A percentile compares a stretch with the other conserved stretches of the same genome.
phyloP scores from a whole-genome alignment of 495 filamentous ascomycete genomes.

The Parmelia sp. region DNA sequence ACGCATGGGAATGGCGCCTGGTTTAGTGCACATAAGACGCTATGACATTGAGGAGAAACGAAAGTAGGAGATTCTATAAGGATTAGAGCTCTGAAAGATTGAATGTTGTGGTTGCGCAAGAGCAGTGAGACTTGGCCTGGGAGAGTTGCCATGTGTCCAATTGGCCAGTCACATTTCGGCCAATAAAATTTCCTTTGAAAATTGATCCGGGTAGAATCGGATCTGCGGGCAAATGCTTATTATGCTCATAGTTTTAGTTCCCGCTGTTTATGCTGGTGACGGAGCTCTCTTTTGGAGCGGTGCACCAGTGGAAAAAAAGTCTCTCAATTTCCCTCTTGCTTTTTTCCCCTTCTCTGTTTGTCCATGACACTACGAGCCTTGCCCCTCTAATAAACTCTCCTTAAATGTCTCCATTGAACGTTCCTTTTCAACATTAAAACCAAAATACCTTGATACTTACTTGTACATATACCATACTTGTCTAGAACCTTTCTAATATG shows the following conservation, averaged over 20 bases:
- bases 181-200: too few relatives aligned
- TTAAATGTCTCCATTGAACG: slow-evolving; percentile 1
- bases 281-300: slow-evolving; percentile 2
- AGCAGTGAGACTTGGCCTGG: too few relatives aligned
- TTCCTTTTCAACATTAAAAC: not conserved
- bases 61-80: not conserved
- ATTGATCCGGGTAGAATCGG: slow-evolving; percentile 12
- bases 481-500: slow-evolving; percentile 10
- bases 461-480: slow-evolving; percentile 9
- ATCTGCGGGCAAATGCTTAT: slow-evolving; percentile 6
- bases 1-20: not conserved
- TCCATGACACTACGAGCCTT: not conserved
- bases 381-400: slow-evolving; percentile 7
- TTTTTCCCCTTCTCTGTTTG: not conserved
- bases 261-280: slow-evolving; percentile 9
- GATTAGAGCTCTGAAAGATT: not conserved
- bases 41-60: not conserved
- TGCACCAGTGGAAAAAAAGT: not conserved
- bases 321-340: not conserved
- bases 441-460: not conserved
- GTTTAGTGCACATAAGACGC: not conserved
- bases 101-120: not conserved
- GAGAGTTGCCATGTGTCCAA: slow-evolving; percentile 20
- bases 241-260: not conserved
- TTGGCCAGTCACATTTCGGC: not conserved